phyloP scores from a whole-genome alignment of 2,329 filamentous ascomycete genomes.

The Ceratocystiopsis minuta region DNA sequence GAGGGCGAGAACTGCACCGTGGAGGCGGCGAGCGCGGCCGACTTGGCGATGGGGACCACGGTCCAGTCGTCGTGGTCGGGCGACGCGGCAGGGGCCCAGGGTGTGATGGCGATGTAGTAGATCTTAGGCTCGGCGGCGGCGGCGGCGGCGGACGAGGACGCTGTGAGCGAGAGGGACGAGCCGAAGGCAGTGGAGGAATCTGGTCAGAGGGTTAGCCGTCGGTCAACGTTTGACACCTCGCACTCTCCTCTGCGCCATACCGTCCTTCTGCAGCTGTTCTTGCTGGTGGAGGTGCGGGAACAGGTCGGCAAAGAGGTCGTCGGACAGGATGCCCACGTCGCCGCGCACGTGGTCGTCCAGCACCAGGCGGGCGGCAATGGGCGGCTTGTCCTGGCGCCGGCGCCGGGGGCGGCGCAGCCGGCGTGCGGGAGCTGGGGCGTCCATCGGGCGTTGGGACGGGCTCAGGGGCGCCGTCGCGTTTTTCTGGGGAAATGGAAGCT shows the following conservation, averaged over 20 bases:
- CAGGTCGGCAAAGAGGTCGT: conserved; percentile 68
- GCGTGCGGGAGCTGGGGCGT: not conserved
- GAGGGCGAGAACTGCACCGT: conserved; percentile 64
- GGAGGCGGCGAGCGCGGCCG: conserved; percentile 49
- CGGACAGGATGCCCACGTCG: conserved; percentile 70
- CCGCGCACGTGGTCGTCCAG: conserved; percentile 74
- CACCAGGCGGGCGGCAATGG: conserved; percentile 62
- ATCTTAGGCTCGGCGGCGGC: conserved; percentile 18
- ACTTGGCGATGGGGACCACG: conserved; percentile 55
- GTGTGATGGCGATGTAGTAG: conserved; percentile 53
- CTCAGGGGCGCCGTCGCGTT: no score
- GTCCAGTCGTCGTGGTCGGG: conserved; percentile 60
- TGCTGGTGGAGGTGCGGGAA: conserved; percentile 38
- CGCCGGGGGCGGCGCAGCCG: conserved; percentile 23
- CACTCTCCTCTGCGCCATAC: conserved; percentile 21
- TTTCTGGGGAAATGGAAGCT: no score
- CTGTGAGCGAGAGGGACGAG: conserved; percentile 4
- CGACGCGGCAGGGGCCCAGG: conserved; percentile 44
- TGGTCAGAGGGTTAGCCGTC: not conserved
- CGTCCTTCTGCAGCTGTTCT: conserved; percentile 16
- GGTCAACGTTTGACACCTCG: not conserved
- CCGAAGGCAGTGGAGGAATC: not conserved
- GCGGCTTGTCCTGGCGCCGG: conserved; percentile 49
- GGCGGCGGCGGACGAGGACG: conserved; percentile 1
- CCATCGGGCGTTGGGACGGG: not conserved